These are phyloP conservation scores for Coemansia sp. DNA, from an alignment of 192 early-diverging fungal species.

Conservation along the genomic window DNA sequence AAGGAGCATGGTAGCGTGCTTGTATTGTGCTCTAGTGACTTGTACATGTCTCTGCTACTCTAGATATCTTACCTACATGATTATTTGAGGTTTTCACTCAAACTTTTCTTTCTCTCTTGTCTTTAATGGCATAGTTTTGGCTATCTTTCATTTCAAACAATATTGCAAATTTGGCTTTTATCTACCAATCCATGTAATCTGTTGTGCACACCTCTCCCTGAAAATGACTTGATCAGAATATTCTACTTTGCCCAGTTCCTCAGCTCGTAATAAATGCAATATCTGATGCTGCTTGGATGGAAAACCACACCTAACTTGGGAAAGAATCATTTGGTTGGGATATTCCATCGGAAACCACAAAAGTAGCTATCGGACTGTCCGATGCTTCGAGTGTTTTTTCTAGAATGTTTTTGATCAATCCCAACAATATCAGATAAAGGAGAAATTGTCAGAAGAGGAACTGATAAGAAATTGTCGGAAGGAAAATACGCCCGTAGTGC, in stretches of 20 bases:
- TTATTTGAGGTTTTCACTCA: too few relatives aligned
- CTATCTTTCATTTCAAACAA: too few relatives aligned
- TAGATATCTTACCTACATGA: too few relatives aligned
- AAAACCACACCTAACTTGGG: not conserved
- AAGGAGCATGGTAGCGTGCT: conserved; percentile 15
- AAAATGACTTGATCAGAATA: too few relatives aligned
- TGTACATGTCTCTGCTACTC: not conserved
- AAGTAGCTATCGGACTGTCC: not conserved
- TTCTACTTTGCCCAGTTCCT: too few relatives aligned
- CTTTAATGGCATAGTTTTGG: too few relatives aligned
- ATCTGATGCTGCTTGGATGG: not conserved
- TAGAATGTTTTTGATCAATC: not conserved
- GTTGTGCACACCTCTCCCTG: too few relatives aligned
- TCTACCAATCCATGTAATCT: too few relatives aligned
- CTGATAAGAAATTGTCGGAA: not conserved
- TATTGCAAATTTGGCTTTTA: too few relatives aligned
- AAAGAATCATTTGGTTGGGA: not conserved
- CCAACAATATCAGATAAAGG: not conserved
- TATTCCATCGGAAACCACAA: not conserved
- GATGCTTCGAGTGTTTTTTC: not conserved
- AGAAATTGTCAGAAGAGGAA: not conserved
- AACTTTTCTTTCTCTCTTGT: too few relatives aligned
- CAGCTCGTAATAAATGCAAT: not conserved
- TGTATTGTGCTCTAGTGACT: not conserved
- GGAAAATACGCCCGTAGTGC: too few relatives aligned